Evolutionary conservation across 495 filamentous ascomycete species (phyloP), one percentile per base, ranked within the genome.

Genomic region (Collariella sp.): DNA sequence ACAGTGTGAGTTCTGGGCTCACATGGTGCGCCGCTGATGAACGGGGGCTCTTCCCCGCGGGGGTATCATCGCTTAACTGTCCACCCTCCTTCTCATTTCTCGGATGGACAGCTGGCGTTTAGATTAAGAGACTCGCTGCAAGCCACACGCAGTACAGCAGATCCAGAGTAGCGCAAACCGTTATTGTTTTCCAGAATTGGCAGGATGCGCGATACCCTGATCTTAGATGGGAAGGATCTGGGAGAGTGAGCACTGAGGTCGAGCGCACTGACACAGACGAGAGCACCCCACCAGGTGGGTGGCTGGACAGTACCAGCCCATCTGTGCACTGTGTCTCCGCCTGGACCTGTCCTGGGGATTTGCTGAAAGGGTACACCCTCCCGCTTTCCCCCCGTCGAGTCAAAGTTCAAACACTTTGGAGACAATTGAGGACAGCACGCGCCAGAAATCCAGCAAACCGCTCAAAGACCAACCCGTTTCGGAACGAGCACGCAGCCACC

Each of bases 351-450:
- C 38, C 39, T 16, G 36, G 41, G 26, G 44, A 16, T 35, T 54
- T 50, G 45, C 23, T 41, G 49, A 35, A 41, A 54, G 47, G 52
- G 52, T 29, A 46, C 49, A 43, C 34, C 41, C 51, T 39, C 38
- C 46, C 39, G 26, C 18, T 47, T 50, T 46, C 51, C 46, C 50
- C 50, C 50, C 49, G 39, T 59, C 51, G 57, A 58, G 55, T 59
- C 62, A 60, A 50, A 56, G 54, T 64, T 61, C 64, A 64, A 67
- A 67, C 59, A 49, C 57, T 56, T 60, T 65, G 56, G 62, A 67
- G 58, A 67, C 64, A 51, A 39, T 11, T 54, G 13, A 52, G 29
- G 18, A 44, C 15, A 55, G 26, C 43, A 40, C 36, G n/a, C n/a
- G n/a, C n/a, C n/a, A 29, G 51, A 31, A 52, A 52, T 36, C n/a